Evolutionary conservation across 768 basidiomycete species (phyloP).

Genomic region (Boletus reticuloceps): DNA sequence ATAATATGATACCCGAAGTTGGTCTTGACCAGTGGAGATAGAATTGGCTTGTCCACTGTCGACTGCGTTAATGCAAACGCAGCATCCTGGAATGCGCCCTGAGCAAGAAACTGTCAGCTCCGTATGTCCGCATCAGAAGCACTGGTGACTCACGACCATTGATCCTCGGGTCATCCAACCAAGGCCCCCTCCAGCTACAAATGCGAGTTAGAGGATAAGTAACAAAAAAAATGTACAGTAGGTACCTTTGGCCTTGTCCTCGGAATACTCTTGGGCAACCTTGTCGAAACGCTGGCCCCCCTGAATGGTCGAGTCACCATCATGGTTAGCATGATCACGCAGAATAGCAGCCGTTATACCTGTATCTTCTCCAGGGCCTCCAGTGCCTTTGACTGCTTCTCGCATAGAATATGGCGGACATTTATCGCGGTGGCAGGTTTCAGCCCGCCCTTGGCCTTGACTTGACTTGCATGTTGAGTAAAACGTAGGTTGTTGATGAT

Average conservation of each 20-base stretch:
- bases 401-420: slow-evolving; percentile 85
- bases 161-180: slow-evolving; percentile 87
- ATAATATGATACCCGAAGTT: slow-evolving; percentile 86
- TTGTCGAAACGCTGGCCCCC: slow-evolving; percentile 83
- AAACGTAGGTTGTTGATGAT: background rate
- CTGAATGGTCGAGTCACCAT: slow-evolving; percentile 34
- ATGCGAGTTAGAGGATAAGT: background rate
- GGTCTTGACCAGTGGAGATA: slow-evolving; percentile 77
- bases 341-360: slow-evolving; percentile 37
- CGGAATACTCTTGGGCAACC: slow-evolving; percentile 86
- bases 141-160: slow-evolving; percentile 59
- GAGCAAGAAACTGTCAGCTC: slow-evolving; percentile 1
- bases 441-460: slow-evolving; percentile 54
- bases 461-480: background rate
- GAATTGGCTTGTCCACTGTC: slow-evolving; percentile 71
- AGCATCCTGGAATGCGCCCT: slow-evolving; percentile 83
- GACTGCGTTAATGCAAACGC: slow-evolving; percentile 81
- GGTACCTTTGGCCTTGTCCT: slow-evolving; percentile 85
- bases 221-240: background rate
- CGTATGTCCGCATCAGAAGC: background rate
- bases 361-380: slow-evolving; percentile 81
- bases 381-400: slow-evolving; percentile 77
- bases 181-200: slow-evolving; percentile 74
- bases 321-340: background rate
- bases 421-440: slow-evolving; percentile 82